phyloP scores from a whole-genome alignment of 129 eudicot genomes.

The Logfia minima region DNA sequence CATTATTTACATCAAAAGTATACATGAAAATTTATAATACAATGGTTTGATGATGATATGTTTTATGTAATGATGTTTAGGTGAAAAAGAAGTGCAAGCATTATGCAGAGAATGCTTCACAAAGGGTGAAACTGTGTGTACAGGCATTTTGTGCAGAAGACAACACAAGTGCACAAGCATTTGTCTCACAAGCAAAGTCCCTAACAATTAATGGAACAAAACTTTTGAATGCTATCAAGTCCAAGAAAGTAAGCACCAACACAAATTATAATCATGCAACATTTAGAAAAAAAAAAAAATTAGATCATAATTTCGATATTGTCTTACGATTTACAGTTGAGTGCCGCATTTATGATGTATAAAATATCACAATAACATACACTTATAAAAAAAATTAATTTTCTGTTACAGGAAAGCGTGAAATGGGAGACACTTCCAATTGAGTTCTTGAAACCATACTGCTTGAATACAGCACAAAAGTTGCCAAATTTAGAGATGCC shows the following conservation, averaged over 20 bases:
- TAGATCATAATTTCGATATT: not conserved
- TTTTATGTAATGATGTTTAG: conserved; percentile 35
- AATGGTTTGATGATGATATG: not conserved
- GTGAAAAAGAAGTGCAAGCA: conserved; percentile 62
- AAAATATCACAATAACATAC: not conserved
- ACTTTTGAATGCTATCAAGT: conserved; percentile 58
- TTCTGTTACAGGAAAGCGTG: conserved; percentile 65
- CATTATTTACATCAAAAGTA: no score
- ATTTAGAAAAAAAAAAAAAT: no score
- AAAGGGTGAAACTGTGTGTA: conserved; percentile 60
- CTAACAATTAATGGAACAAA: conserved; percentile 48
- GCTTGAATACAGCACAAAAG: conserved; percentile 52
- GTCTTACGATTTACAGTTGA: not conserved
- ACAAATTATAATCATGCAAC: not conserved
- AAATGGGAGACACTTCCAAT: conserved; percentile 70
- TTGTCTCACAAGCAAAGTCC: conserved; percentile 63
- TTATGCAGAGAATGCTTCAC: conserved; percentile 61
- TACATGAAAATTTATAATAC: not conserved
- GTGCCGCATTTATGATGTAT: not conserved
- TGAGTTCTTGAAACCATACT: conserved; percentile 48
- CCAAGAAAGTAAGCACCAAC: conserved; percentile 59
- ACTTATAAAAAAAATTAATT: not conserved
- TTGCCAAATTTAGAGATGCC: conserved; percentile 62
- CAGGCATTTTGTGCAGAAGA: conserved; percentile 78
- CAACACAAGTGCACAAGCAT: conserved; percentile 43